Base-by-base conservation (phyloP, 2,329 filamentous ascomycete genomes). In the Thielaviopsis euricoi region DNA sequence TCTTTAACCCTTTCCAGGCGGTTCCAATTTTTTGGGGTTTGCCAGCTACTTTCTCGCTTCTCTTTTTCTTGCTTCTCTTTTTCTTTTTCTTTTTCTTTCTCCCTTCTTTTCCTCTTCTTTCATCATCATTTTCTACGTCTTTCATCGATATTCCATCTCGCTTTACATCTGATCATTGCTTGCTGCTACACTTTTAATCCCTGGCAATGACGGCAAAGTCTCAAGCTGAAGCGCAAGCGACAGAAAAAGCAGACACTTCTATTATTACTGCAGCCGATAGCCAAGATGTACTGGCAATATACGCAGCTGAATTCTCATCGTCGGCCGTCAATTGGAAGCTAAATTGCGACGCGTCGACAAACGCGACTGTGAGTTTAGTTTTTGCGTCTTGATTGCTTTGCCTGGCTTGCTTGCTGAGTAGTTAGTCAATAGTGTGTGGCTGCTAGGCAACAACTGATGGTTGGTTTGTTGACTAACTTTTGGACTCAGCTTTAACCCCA, bases 291-390 rank as follows among this genome's bases (percentile, higher is more conserved):
- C 50, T 59, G 48, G 58, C 49, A 7, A 55, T 52, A 19, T 59
- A 59, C 37, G 49, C 54, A 26, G 54, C 58, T 9, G 58, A 59
- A 43, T 59, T 59, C 51, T 59, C 58, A 12, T 52, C 50, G 37
- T 56, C 53, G 6, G 43, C 22, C 23, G 58, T 56, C 12, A 59
- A 54, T 54, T 52, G 15, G 46, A 29, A 15, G n/a, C 51, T n/a
- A 4, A 48, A 48, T 9, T 48, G 21, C 21, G 43, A 48, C n/a
- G 43, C 43, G 43, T 19, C 43, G 17, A 21, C n/a, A 21, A 48
- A 21, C n/a, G 43, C 3, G 43, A 17, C 43, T 19, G 43, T 48
- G 43, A 21, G 43, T 48, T 48, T 48, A 10, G 9, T 10, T 10
- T 48, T 21, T n/a, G n/a, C n/a, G n/a, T n/a, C n/a, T n/a, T n/a